Percentiles rank a stretch among this genome's conserved stretches.
Conservation (phyloP, 257 asterid species). For the Perilla frutescens region DNA sequence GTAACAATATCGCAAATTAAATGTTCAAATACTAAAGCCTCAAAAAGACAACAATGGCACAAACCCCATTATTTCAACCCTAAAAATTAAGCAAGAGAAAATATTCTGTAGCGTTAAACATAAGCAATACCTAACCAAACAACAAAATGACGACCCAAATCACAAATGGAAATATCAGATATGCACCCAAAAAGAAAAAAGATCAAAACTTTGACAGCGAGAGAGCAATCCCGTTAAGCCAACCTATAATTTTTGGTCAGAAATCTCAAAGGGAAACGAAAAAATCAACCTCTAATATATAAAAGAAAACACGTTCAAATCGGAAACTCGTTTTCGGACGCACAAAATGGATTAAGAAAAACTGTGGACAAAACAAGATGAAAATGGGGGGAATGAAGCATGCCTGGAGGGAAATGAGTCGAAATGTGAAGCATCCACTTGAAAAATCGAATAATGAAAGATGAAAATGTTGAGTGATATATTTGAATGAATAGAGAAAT, state of each 20-base stretch:
- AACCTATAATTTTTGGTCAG: background rate
- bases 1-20: background rate
- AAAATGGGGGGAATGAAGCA: background rate
- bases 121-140: background rate
- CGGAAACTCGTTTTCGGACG: background rate
- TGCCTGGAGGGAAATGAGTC: conserved; percentile 40
- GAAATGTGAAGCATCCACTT: conserved; percentile 42
- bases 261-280: background rate
- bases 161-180: background rate
- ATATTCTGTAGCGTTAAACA: background rate
- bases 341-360: conserved; percentile 3
- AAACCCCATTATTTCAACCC: background rate
- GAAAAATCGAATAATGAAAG: background rate
- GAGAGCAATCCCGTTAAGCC: conserved; percentile 10
- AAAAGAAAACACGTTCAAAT: background rate
- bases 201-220: background rate
- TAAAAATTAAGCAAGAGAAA: background rate
- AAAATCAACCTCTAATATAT: background rate
- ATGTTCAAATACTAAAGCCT: conserved; percentile 11
- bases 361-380: conserved; percentile 15
- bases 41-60: conserved; percentile 4
- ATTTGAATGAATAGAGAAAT: conserved; percentile 1
- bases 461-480: background rate
- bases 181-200: background rate
- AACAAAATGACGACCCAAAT: background rate